Evolutionary conservation across 495 filamentous ascomycete genomes (phyloP), one percentile per base, ranked within the genome.

Genomic region (Xylaria sp.): DNA sequence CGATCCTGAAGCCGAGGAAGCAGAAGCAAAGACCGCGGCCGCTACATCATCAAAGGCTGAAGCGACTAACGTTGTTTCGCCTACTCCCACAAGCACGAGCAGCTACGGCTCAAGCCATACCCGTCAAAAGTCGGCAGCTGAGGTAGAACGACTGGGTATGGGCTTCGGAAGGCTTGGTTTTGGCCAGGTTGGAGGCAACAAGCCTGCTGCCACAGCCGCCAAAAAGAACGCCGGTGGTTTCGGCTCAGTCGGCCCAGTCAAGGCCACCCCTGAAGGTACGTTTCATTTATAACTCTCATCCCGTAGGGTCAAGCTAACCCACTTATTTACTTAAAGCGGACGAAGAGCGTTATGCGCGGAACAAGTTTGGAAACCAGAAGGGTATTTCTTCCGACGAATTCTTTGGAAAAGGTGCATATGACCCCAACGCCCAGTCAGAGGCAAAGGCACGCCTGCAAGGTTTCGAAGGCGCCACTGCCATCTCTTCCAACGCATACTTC

Each of bases 321-420:
- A 3, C n/a, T 11, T 29, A 65, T 40, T 26, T 26, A 6, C 21
- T 15, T 21, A 21, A 73, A 91, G 92, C 90, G 67, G 91, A 95
- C 43, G 87, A 87, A 8, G 90, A 95, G 74, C 85, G 84, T 72
- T 94, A 90, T 75, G 93, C 93, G 3, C 90, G 92, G 69, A 78
- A 79, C 85, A 95, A 95, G 78, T 99, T 99, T 73, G 96, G 95
- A 68, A 81, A 79, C 64, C 96, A 99, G 82, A 98, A 97, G 85
- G 92, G 92, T 79, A 99, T 99, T 74, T 97, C 94, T 1, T 97
- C 93, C 4, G 96, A 99, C 81, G 96, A 99, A 75, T 98, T 97
- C 84, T 99, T 99, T 79, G 94, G 95, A 69, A 95, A 95, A 75
- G 92, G 93, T 33, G 82, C 87, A 61, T 98, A 91, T 77, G 93